These are phyloP conservation scores for Leccinellum luteum DNA, from an alignment of 768 basidiomycete genomes.

Conservation along the genomic window DNA sequence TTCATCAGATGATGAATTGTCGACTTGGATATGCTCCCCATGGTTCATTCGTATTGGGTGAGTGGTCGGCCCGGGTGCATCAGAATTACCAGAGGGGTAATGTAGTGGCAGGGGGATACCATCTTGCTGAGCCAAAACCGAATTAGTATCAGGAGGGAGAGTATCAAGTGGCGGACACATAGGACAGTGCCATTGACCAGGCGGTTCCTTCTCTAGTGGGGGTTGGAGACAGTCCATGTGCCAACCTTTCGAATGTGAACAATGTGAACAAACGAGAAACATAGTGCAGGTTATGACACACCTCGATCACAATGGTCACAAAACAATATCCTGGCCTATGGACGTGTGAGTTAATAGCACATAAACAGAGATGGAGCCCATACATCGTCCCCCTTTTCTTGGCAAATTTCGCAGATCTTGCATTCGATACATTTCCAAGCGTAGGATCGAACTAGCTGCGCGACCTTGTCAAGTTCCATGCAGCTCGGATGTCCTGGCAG, in stretches of 20 bases:
- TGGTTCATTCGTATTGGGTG: constrained; percentile 21
- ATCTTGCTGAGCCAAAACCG: constrained; percentile 29
- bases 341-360: constrained; percentile 18
- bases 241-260: constrained; percentile 53
- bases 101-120: constrained; percentile 40
- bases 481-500: constrained; percentile 82
- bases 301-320: constrained; percentile 96
- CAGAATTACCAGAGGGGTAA: constrained; percentile 17
- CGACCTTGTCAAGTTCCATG: constrained; percentile 59
- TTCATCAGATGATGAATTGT: constrained; percentile 34
- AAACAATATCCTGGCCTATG: constrained; percentile 75
- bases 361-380: constrained; percentile 33
- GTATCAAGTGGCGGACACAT: constrained; percentile 44
- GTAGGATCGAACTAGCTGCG: constrained; percentile 64
- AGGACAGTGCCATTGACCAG: constrained; percentile 78
- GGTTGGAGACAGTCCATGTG: constrained; percentile 80
- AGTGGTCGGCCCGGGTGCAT: constrained; percentile 32
- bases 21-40: constrained; percentile 35
- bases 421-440: constrained; percentile 89
- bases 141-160: constrained; percentile 5
- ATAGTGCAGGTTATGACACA: constrained; percentile 25
- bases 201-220: constrained; percentile 65
- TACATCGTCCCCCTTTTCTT: constrained; percentile 85
- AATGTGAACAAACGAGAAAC: constrained; percentile 4
- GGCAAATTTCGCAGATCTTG: constrained; percentile 88